A percentile compares a stretch with the other conserved stretches of the same genome.
Conservation (phyloP, 345 rosid genomes). For the Erucastrum elatum region DNA sequence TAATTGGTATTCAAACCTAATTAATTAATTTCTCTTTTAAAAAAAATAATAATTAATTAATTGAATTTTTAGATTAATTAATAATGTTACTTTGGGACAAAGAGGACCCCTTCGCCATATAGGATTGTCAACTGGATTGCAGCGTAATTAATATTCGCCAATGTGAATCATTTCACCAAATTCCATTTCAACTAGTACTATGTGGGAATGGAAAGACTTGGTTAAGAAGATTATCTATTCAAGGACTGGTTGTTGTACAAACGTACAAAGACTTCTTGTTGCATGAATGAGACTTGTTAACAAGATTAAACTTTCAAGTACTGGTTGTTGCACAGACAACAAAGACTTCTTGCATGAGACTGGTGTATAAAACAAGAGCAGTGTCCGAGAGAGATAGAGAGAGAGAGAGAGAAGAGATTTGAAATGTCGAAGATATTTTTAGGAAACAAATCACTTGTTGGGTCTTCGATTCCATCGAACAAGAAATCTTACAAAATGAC, state of each 20-base stretch:
- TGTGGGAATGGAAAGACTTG: no score
- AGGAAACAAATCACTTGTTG: slow-evolving; percentile 84
- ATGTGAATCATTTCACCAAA: no score
- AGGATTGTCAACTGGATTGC: slow-evolving; percentile 23
- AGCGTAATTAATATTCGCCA: background rate
- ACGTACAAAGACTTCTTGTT: no score
- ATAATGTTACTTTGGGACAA: slow-evolving; percentile 30
- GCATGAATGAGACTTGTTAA: no score
- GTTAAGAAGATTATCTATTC: no score
- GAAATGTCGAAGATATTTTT: slow-evolving; percentile 67
- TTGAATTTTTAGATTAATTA: background rate
- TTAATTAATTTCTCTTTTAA: no score
- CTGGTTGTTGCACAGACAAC: background rate
- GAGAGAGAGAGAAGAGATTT: slow-evolving; percentile 10
- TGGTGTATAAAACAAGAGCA: background rate
- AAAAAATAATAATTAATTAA: background rate
- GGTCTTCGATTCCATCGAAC: slow-evolving; percentile 68
- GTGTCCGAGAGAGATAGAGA: slow-evolving; percentile 8
- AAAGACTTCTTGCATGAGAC: slow-evolving; percentile 16
- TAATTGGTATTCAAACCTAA: no score
- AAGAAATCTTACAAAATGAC: slow-evolving; percentile 77
- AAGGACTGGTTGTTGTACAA: no score
- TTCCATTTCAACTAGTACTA: background rate
- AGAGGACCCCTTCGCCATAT: slow-evolving; percentile 35
- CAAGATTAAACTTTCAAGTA: no score